Base-by-base conservation (phyloP, 2,329 filamentous ascomycete species). In the Ceratocystis diversiconidia region DNA sequence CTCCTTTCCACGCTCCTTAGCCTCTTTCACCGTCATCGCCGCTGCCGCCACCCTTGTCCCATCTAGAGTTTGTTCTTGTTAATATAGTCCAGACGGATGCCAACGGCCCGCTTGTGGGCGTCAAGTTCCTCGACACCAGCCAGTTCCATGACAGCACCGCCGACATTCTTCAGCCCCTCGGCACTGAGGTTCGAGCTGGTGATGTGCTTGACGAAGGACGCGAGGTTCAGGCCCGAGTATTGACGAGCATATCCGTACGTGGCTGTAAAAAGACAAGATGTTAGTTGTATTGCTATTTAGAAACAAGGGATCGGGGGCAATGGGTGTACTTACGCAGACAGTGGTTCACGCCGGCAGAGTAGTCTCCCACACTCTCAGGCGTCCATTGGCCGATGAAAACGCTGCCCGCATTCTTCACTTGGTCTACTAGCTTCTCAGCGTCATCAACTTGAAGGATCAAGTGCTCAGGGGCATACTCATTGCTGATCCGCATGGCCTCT, bases 231-330 rank as follows among this genome's bases (percentile, higher is more conserved):
- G 63, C 94, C 94, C 5, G 91, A 96, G 79, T 99, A 99, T 76
- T 99, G 94, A 78, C 95, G 96, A 61, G 94, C 94, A 72, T 95
- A 99, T 50, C 94, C 94, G 73, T 97, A 99, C 0, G 94, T 99
- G 63, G 94, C 91, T 95, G 70, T 62, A 19, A 17, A 36, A 5
- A 64, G 5, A 30, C n/a, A 15, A 69, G 67, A 70, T 61, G 65
- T 71, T 67, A 71, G 70, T 66, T 50, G 46, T 68, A 10, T 44
- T 19, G 30, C 50, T 6, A 17, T 41, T 55, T 62, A 60, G 36
- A 57, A 25, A 41, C n/a, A 19, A 50, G 17, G 22, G 43, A 25
- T 19, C 48, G 17, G 22, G 6, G 62, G 46, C 22, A 57, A 5
- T 41, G 36, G 12, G 52, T 28, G 3, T 28, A 87, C 90, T 84